Base-by-base conservation (phyloP, 176 grass and related monocot genomes). In the Luzula sylvatica region DNA sequence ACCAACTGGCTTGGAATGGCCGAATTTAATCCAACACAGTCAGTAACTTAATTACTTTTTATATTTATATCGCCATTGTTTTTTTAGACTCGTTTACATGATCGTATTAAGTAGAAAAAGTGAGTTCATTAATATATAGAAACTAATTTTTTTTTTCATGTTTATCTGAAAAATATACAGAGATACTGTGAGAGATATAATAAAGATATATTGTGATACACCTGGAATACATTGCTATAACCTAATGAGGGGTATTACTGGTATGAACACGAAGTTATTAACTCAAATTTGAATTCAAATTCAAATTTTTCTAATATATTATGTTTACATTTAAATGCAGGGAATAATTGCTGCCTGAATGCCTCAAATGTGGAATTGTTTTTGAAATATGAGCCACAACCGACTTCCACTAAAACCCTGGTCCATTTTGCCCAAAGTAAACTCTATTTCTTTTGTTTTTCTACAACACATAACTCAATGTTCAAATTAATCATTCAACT, bases 401-500 rank as follows among this genome's bases (percentile, higher is more conserved):
- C 92, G 11, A 80, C 85, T 0, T 86, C 92, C 14, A 78, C 78
- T 7, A 96, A 82, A 39, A 96, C 77, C 24, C 70, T 96, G 78
- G 64, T 96, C 8, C 92, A 96, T 54, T 72, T 96, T 39, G 92
- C 92, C 26, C 81, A 96, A 20, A 96, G 89, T 95, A 78, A 41
- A 2, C 15, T 41, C 38, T 21, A 23, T 20, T 4, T 11, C 8
- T 9, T 9, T 8, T 12, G 0, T 63, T 50, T n/a, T n/a, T n/a
- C n/a, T n/a, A n/a, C n/a, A n/a, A n/a, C n/a, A n/a, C n/a, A n/a
- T n/a, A n/a, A n/a, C n/a, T n/a, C n/a, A n/a, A n/a, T n/a, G n/a
- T n/a, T n/a, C n/a, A n/a, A n/a, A n/a, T n/a, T n/a, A n/a, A n/a
- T n/a, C n/a, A n/a, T n/a, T n/a, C n/a, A n/a, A n/a, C n/a, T n/a